phyloP scores from a whole-genome alignment of 2,329 filamentous ascomycete species.

The Beauveria pseudobassiana region DNA sequence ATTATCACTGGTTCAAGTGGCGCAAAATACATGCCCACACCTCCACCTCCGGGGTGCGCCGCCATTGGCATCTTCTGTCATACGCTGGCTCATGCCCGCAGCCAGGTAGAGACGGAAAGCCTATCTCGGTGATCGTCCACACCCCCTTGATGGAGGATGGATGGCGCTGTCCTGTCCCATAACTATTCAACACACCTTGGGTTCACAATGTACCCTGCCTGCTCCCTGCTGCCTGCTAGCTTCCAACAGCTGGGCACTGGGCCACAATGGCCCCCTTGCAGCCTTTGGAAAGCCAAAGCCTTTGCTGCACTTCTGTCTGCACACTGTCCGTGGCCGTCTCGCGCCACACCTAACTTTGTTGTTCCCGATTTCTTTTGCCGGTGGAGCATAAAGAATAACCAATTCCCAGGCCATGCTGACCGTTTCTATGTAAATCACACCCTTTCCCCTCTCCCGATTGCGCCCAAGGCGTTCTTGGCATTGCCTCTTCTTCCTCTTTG shows the following conservation, averaged over 20 bases:
- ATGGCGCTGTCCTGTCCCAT: background rate
- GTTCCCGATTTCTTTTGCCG: slow-evolving; percentile 1
- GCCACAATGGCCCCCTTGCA: background rate
- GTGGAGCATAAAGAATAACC: slow-evolving; percentile 10
- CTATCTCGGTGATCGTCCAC: slow-evolving; percentile 5
- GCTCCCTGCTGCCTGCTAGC: background rate
- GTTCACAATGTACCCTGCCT: background rate
- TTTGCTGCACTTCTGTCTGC: background rate
- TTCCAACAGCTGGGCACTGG: background rate
- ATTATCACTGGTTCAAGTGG: background rate
- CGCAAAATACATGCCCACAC: background rate
- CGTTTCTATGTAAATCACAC: slow-evolving; percentile 4
- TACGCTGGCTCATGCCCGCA: background rate
- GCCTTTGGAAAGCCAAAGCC: background rate
- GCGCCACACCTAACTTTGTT: background rate
- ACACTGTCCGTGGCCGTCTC: background rate
- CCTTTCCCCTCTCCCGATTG: background rate
- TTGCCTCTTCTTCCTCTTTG: background rate
- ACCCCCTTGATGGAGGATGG: background rate
- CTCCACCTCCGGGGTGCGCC: slow-evolving; percentile 2
- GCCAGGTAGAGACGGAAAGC: background rate
- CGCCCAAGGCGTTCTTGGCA: background rate
- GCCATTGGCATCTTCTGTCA: slow-evolving; percentile 1
- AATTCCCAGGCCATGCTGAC: background rate
- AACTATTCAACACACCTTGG: background rate